Conservation (phyloP, 768 basidiomycete genomes). For the Naematelia encephala region DNA sequence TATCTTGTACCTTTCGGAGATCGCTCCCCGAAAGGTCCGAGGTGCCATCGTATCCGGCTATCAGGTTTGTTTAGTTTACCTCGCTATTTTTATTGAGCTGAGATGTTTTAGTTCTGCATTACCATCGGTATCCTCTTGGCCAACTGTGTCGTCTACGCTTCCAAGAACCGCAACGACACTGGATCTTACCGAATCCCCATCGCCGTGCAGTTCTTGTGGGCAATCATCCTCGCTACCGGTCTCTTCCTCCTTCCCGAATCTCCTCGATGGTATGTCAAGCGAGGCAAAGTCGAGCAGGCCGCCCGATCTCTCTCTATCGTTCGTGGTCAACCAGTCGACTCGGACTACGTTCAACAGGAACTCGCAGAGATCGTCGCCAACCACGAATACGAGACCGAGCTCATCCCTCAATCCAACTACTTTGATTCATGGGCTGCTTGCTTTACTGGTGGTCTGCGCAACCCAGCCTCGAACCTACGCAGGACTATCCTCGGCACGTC, state of each 20-base stretch:
- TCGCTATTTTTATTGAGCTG: too few species aligned
- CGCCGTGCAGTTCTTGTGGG: slow-evolving; percentile 42
- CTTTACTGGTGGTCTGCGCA: slow-evolving; percentile 37
- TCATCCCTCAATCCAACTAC: slow-evolving; percentile 31
- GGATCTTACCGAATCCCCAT: slow-evolving; percentile 47
- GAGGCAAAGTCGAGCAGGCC: slow-evolving; percentile 38
- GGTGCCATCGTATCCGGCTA: slow-evolving; percentile 49
- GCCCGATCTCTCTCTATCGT: slow-evolving; percentile 27
- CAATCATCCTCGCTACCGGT: slow-evolving; percentile 38
- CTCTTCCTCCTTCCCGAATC: slow-evolving; percentile 50
- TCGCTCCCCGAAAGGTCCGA: slow-evolving; percentile 46
- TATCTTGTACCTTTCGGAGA: slow-evolving; percentile 47
- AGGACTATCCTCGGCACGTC: slow-evolving; percentile 43
- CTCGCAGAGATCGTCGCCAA: slow-evolving; percentile 48
- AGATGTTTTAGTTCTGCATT: slow-evolving; percentile 43
- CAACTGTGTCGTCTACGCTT: slow-evolving; percentile 44
- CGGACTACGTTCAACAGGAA: slow-evolving; percentile 39
- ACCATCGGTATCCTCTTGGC: slow-evolving; percentile 48
- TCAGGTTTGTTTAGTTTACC: too few species aligned
- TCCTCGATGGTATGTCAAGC: slow-evolving; percentile 49
- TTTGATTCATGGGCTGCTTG: slow-evolving; percentile 35
- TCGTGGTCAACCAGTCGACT: slow-evolving; percentile 41
- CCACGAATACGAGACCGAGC: slow-evolving; percentile 42
- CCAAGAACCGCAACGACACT: slow-evolving; percentile 36
- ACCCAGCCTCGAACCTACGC: slow-evolving; percentile 40